These are phyloP conservation scores for Moesziomyces parantarcticus DNA, from an alignment of 1,284 basidiomycete species.

Conservation along the genomic window DNA sequence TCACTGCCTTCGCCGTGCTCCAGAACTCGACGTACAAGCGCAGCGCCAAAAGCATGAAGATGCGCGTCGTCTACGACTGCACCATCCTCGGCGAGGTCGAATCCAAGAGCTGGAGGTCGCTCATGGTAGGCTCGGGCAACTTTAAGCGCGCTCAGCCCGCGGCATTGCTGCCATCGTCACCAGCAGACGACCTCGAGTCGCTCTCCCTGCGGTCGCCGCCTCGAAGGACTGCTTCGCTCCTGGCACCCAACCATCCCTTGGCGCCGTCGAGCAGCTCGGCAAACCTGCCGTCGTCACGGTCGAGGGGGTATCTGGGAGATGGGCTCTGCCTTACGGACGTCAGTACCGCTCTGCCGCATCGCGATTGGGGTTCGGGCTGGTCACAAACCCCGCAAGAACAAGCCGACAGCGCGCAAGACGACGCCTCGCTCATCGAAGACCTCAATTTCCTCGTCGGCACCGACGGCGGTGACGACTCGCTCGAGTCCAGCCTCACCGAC, in stretches of 20 bases:
- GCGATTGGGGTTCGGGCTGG: constrained; percentile 5
- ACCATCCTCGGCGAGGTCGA: constrained; percentile 69
- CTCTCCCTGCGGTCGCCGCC: constrained; percentile 29
- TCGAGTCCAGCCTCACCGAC: constrained; percentile 36
- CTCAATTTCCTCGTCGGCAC: constrained; percentile 52
- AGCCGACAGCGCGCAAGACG: constrained; percentile 6
- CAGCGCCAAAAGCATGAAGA: constrained; percentile 62
- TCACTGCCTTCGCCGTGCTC: constrained; percentile 72
- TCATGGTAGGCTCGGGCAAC: constrained; percentile 53
- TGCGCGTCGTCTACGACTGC: constrained; percentile 71
- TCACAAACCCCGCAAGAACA: neutral
- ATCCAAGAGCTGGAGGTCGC: constrained; percentile 57
- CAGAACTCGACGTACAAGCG: constrained; percentile 71
- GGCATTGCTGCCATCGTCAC: constrained; percentile 17
- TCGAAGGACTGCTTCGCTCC: constrained; percentile 19
- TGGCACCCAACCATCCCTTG: constrained; percentile 8
- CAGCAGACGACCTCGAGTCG: constrained; percentile 17
- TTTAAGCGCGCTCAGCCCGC: constrained; percentile 34
- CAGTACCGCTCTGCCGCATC: constrained; percentile 4
- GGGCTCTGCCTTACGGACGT: constrained; percentile 52
- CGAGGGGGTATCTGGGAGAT: constrained; percentile 39
- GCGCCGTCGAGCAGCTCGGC: neutral
- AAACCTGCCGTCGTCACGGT: constrained; percentile 18
- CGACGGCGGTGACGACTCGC: constrained; percentile 55
- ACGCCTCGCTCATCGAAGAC: constrained; percentile 43